Evolutionary conservation across 2,329 filamentous ascomycete genomes (phyloP).

Genomic region (Geosmithia putterillii): DNA sequence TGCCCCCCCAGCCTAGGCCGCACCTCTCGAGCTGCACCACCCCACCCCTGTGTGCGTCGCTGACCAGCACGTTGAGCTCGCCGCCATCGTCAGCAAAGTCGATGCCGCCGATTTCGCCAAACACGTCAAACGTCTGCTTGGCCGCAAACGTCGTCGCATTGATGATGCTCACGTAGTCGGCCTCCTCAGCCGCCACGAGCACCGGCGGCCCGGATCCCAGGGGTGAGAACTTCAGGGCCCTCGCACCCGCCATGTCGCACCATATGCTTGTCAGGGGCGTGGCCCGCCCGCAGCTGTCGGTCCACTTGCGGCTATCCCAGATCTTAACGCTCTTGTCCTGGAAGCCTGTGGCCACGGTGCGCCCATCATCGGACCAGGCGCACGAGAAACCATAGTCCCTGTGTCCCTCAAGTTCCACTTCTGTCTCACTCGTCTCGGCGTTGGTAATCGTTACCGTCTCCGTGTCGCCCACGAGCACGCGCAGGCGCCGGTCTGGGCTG

Average conservation of each 20-base stretch:
- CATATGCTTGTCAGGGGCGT: conserved; percentile 41
- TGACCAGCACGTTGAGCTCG: conserved; percentile 56
- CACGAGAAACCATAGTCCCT: conserved; percentile 64
- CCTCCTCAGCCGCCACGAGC: conserved; percentile 62
- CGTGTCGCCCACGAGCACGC: conserved; percentile 61
- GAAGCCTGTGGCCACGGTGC: conserved; percentile 63
- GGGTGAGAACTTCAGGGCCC: conserved; percentile 61
- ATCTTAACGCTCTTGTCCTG: conserved; percentile 64
- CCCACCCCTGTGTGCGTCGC: conserved; percentile 53
- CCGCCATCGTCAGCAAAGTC: conserved; percentile 54
- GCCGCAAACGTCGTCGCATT: conserved; percentile 50
- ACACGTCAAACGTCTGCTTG: conserved; percentile 62
- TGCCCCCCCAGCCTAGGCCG: conserved; percentile 6
- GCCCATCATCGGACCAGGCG: conserved; percentile 68
- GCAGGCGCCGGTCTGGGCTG: conserved; percentile 58
- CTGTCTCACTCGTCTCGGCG: conserved; percentile 49
- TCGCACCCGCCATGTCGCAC: conserved; percentile 55
- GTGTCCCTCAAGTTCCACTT: conserved; percentile 49
- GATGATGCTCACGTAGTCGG: conserved; percentile 60
- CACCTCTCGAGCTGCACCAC: conserved; percentile 47
- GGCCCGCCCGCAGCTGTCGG: conserved; percentile 32
- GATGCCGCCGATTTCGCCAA: conserved; percentile 62
- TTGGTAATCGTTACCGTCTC: conserved; percentile 54
- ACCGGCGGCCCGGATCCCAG: conserved; percentile 53
- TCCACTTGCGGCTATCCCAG: conserved; percentile 66